phyloP scores from a whole-genome alignment of 2,329 filamentous ascomycete genomes.

The Verticillium nubilum region DNA sequence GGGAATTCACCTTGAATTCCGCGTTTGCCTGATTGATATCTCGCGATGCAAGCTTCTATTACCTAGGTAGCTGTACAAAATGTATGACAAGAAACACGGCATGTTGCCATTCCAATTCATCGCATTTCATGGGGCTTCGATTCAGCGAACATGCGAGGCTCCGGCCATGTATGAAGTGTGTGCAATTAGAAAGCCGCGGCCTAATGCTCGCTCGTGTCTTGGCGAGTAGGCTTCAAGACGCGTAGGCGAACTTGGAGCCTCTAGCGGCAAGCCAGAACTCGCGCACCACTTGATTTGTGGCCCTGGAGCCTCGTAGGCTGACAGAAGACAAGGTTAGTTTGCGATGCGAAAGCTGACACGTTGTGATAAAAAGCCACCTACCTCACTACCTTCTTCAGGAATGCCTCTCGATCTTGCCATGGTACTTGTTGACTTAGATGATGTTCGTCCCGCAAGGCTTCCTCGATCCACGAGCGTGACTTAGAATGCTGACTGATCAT shows the following conservation, averaged over 20 bases:
- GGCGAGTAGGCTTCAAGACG: constrained; percentile 33
- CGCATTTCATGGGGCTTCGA: no score
- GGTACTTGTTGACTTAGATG: constrained; percentile 58
- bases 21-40: not conserved
- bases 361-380: constrained; percentile 21
- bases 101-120: no score
- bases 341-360: not conserved
- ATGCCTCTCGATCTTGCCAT: constrained; percentile 53
- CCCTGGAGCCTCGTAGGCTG: constrained; percentile 57
- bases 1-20: no score
- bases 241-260: constrained; percentile 56
- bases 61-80: not conserved
- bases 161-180: no score
- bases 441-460: constrained; percentile 46
- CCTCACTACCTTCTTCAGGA: constrained; percentile 62
- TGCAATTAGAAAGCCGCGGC: no score
- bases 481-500: constrained; percentile 51
- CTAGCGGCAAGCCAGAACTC: constrained; percentile 70
- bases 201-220: no score
- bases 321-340: not conserved
- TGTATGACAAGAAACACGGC: not conserved
- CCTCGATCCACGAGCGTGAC: constrained; percentile 58
- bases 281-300: constrained; percentile 61
- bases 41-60: no score
- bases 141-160: no score